Base-by-base conservation (phyloP, 2,329 filamentous ascomycete species). In the Neonectria sp. region DNA sequence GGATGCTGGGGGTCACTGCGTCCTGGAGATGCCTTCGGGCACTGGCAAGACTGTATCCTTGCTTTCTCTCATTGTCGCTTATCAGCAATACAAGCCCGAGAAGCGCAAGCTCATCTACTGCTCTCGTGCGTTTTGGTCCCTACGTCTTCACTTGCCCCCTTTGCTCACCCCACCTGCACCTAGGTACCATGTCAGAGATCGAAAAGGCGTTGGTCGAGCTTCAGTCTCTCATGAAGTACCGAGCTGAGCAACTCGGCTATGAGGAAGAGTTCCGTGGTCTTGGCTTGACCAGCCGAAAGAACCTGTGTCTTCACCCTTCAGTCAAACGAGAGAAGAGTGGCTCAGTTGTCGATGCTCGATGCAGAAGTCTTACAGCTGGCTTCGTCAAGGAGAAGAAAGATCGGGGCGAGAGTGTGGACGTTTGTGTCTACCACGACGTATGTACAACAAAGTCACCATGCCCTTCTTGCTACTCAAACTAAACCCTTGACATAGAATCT, bases 341-440 rank as follows among this genome's bases (percentile, higher is more conserved):
- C 8, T 89, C 91, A 4, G 89, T 99, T 6, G 96, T 99, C 52
- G 96, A 99, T 84, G 94, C 97, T n/a, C 89, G 95, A 71, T 99
- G 96, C 82, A 91, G 96, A 79, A 97, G 95, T 79, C 84, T 99
- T 69, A 99, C 97, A 1, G 97, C 97, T 6, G 95, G 95, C 3
- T 99, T 99, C 79, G 93, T 99, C 69, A 97, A 96, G 79, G 96
- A 98, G 80, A 98, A 98, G 85, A 99, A 97, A 80, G 94, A 97
- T 59, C 91, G 92, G 61, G 96, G 96, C 15, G 97, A 99, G 79
- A 93, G 95, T 74, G 95, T 99, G 6, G 95, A 98, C 51, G 85
- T 97, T 24, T 99, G 96, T 83, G 89, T 97, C 66, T 99, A 98
- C 79, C 96, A 99, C 78, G 97, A 99, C 80, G 92, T 94, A 77